Evolutionary conservation across 805 yeast species (phyloP).

Genomic region (Ogataea polymorpha): DNA sequence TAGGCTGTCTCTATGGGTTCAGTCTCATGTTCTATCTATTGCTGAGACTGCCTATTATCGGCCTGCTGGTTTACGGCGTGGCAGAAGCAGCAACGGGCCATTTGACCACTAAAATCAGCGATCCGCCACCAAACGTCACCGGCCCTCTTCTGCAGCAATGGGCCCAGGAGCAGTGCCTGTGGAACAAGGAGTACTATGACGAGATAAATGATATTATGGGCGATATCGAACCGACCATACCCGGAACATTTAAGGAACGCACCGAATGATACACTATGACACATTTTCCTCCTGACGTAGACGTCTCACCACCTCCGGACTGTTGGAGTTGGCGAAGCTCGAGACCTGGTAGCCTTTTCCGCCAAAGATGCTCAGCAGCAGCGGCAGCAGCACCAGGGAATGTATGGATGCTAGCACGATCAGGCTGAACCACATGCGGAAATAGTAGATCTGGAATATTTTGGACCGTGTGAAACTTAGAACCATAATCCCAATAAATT

Average conservation of each 20-base stretch:
- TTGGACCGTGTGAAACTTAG: conserved; percentile 83
- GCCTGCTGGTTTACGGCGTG: conserved; percentile 47
- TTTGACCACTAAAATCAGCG: conserved; percentile 50
- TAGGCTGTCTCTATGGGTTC: conserved; percentile 55
- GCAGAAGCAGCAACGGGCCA: conserved; percentile 55
- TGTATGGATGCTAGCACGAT: conserved; percentile 77
- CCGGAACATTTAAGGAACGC: conserved; percentile 14
- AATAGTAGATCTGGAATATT: conserved; percentile 88
- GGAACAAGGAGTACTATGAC: conserved; percentile 18
- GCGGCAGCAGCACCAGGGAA: conserved; percentile 75
- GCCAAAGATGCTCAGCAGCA: conserved; percentile 62
- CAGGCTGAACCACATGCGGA: conserved; percentile 89
- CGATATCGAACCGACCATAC: conserved; percentile 13
- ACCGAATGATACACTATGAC: neutral
- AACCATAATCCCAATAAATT: conserved; percentile 81
- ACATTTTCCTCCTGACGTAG: conserved; percentile 11
- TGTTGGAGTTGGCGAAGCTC: conserved; percentile 17
- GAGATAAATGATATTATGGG: conserved; percentile 15
- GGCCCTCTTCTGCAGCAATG: conserved; percentile 7
- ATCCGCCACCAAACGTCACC: conserved; percentile 36
- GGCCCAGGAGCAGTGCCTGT: conserved; percentile 16
- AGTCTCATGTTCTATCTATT: conserved; percentile 46
- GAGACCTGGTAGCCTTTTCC: conserved; percentile 46
- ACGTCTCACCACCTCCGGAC: conserved; percentile 26
- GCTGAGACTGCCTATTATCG: conserved; percentile 42